Evolutionary conservation across 2,329 filamentous ascomycete genomes (phyloP).

Genomic region (Zymoseptoria crescenta): DNA sequence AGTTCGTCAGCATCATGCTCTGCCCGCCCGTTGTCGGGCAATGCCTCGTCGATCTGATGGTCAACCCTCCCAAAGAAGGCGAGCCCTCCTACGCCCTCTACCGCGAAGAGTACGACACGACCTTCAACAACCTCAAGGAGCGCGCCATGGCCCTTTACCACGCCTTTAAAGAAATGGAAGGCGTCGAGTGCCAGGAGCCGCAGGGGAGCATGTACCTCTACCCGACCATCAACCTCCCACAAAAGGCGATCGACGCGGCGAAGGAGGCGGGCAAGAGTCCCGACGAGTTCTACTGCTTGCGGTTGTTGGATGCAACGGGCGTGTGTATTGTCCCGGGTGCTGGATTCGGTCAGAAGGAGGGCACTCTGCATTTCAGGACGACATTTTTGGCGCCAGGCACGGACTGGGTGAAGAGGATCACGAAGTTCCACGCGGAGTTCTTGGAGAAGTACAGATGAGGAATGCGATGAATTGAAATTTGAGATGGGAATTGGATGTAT

Average conservation of each 20-base stretch:
- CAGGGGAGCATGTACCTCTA: constrained; percentile 99
- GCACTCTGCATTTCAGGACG: constrained; percentile 86
- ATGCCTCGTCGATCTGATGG: constrained; percentile 95
- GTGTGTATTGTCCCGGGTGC: constrained; percentile 89
- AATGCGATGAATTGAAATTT: background rate
- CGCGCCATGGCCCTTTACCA: constrained; percentile 80
- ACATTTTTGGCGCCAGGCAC: constrained; percentile 95
- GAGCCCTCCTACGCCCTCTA: constrained; percentile 81
- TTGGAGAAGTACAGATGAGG: constrained; percentile 63
- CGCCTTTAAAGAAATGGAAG: constrained; percentile 91
- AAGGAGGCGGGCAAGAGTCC: constrained; percentile 61
- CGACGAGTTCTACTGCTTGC: constrained; percentile 92
- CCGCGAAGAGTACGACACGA: constrained; percentile 73
- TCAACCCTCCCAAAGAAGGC: constrained; percentile 81
- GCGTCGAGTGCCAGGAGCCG: constrained; percentile 80
- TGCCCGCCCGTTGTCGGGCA: constrained; percentile 93
- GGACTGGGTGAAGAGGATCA: constrained; percentile 81
- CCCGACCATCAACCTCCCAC: constrained; percentile 77
- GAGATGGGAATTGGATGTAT: background rate
- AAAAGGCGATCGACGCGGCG: constrained; percentile 70
- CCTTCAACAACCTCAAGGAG: constrained; percentile 68
- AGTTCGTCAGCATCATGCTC: constrained; percentile 94
- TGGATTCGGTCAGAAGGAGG: constrained; percentile 90
- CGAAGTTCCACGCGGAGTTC: constrained; percentile 86
- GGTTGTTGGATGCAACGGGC: constrained; percentile 84